Conservation (phyloP, 2,329 filamentous ascomycete genomes). For the Cladosporium sp. region DNA sequence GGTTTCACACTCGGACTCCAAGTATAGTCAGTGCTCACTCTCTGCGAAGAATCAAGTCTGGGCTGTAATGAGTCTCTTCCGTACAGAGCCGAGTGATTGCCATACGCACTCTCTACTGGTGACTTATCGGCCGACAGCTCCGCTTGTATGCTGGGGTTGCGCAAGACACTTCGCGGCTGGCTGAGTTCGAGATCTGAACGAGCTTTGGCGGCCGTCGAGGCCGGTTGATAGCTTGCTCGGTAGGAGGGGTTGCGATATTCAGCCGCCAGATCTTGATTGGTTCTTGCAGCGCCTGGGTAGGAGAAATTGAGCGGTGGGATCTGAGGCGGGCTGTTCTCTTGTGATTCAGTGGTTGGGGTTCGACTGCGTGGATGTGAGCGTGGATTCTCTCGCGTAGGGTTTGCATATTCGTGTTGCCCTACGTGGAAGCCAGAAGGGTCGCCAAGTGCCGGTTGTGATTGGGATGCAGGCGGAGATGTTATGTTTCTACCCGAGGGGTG, state of each 20-base stretch:
- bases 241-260: not conserved
- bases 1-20: not conserved
- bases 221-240: not conserved
- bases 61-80: not conserved
- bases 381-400: not conserved
- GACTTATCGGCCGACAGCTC: not conserved
- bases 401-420: not conserved
- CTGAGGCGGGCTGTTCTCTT: not conserved
- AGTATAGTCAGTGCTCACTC: conserved; percentile 5
- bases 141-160: not conserved
- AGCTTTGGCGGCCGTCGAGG: too few species aligned
- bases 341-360: not conserved
- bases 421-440: not conserved
- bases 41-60: not conserved
- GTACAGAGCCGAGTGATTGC: not conserved
- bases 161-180: not conserved
- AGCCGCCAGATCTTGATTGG: not conserved
- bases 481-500: not conserved
- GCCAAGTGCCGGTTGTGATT: not conserved
- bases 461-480: not conserved
- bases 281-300: not conserved
- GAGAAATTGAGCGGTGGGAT: not conserved
- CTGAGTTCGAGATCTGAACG: not conserved
- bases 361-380: conserved; percentile 7
- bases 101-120: not conserved